Evolutionary conservation across 148 eudicot genomes (phyloP).

Genomic region (Silene uniflora): DNA sequence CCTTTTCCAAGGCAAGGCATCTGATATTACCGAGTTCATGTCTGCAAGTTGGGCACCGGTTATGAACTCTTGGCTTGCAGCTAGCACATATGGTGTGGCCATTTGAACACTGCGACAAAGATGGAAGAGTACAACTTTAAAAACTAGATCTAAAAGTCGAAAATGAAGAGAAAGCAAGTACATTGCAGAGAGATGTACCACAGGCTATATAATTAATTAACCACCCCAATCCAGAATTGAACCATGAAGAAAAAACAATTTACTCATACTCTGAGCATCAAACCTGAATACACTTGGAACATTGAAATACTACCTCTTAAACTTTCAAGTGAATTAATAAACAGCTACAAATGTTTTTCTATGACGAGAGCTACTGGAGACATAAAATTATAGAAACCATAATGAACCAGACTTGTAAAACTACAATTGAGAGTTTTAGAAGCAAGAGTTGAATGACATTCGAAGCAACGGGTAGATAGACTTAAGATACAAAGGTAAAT

Average conservation of each 20-base stretch:
- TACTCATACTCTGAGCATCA: neutral
- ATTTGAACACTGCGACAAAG: slow-evolving; percentile 68
- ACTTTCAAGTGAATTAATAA: neutral
- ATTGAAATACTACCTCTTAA: neutral
- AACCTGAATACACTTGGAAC: neutral
- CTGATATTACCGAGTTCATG: slow-evolving; percentile 92
- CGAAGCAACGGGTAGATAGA: neutral
- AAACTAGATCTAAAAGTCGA: neutral
- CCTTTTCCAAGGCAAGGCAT: slow-evolving; percentile 89
- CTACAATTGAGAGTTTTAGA: neutral
- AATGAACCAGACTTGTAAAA: neutral
- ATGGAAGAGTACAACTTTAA: neutral
- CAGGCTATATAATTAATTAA: neutral
- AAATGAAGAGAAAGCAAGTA: neutral
- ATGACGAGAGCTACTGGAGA: neutral
- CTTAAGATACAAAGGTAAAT: neutral
- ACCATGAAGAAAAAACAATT: neutral
- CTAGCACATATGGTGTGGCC: slow-evolving; percentile 88
- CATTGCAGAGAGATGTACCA: neutral
- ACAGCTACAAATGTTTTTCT: neutral
- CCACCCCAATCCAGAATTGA: neutral
- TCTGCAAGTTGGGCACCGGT: slow-evolving; percentile 96
- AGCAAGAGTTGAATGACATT: neutral
- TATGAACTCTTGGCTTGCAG: slow-evolving; percentile 93
- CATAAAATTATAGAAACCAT: neutral